A percentile compares a stretch with the other conserved stretches of the same genome.
Evolutionary conservation across 495 filamentous ascomycete genomes (phyloP).

Genomic region (Annulohypoxylon stygium): DNA sequence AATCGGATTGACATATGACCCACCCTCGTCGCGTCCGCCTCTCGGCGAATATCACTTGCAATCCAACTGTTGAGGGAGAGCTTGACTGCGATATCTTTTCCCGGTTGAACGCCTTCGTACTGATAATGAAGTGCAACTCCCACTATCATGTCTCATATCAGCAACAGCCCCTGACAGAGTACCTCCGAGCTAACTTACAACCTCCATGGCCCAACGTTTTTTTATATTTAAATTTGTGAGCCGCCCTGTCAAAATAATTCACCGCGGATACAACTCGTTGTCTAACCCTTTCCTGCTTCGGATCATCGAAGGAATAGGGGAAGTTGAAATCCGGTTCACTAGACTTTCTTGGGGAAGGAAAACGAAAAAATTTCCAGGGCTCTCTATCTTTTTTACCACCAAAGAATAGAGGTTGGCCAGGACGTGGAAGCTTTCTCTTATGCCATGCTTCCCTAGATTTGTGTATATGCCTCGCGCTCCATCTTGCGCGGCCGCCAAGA

Average conservation of each 20-base stretch:
- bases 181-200: conserved; percentile 13
- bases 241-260: not conserved
- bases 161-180: not conserved
- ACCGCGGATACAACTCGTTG: not conserved
- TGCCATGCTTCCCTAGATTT: not conserved
- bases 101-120: not conserved
- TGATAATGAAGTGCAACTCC: conserved; percentile 35
- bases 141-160: conserved; percentile 20
- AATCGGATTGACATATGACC: not conserved
- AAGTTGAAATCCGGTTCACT: not conserved
- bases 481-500: not conserved
- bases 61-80: conserved; percentile 7
- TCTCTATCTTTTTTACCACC: not conserved
- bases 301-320: not conserved
- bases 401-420: not conserved
- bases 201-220: conserved; percentile 32
- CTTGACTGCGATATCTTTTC: conserved; percentile 26
- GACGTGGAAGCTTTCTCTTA: not conserved
- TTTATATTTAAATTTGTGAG: not conserved
- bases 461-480: not conserved
- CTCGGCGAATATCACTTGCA: conserved; percentile 6
- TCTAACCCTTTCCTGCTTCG: not conserved
- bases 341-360: not conserved
- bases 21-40: conserved; percentile 17
- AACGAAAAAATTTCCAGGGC: not conserved